phyloP scores from a whole-genome alignment of 2,329 filamentous ascomycete genomes.

The Cercospora sp. region DNA sequence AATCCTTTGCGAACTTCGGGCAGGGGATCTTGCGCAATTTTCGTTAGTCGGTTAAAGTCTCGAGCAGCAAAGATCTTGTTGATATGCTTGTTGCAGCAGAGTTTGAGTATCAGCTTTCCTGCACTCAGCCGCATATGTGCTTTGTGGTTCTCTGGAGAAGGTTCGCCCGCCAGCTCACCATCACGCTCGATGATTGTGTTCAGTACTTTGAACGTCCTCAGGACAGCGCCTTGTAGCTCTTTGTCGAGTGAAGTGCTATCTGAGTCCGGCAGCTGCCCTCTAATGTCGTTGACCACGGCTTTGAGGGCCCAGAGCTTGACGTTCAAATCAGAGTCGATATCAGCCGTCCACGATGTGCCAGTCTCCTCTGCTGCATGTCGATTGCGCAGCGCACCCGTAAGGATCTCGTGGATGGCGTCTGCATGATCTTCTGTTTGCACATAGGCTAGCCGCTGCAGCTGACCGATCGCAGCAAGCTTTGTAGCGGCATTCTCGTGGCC shows the following conservation, averaged over 20 bases:
- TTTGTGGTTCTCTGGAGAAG: conserved; percentile 76
- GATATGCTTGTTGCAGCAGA: conserved; percentile 73
- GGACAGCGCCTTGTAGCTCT: conserved; percentile 46
- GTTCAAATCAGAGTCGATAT: conserved; percentile 75
- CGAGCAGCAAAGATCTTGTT: conserved; percentile 71
- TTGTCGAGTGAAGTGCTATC: conserved; percentile 40
- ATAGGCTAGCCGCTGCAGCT: conserved; percentile 72
- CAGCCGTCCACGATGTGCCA: conserved; percentile 48
- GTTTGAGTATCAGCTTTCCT: conserved; percentile 75
- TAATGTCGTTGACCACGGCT: conserved; percentile 80
- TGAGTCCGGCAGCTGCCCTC: conserved; percentile 51
- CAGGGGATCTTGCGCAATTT: conserved; percentile 76
- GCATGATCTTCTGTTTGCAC: conserved; percentile 68
- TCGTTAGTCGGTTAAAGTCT: conserved; percentile 79
- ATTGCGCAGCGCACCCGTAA: conserved; percentile 71
- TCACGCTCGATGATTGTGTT: conserved; percentile 71
- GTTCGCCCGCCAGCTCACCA: conserved; percentile 70
- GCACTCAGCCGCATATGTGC: conserved; percentile 79
- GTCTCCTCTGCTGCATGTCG: conserved; percentile 53
- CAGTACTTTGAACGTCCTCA: conserved; percentile 75
- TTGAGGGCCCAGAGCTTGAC: conserved; percentile 83
- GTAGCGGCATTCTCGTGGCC: conserved; percentile 71
- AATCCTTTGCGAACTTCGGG: conserved; percentile 75
- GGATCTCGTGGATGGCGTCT: conserved; percentile 76
- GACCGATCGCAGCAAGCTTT: conserved; percentile 69